Conservation (phyloP, 208 protist species). For the Trichomonas vaginalis region DNA sequence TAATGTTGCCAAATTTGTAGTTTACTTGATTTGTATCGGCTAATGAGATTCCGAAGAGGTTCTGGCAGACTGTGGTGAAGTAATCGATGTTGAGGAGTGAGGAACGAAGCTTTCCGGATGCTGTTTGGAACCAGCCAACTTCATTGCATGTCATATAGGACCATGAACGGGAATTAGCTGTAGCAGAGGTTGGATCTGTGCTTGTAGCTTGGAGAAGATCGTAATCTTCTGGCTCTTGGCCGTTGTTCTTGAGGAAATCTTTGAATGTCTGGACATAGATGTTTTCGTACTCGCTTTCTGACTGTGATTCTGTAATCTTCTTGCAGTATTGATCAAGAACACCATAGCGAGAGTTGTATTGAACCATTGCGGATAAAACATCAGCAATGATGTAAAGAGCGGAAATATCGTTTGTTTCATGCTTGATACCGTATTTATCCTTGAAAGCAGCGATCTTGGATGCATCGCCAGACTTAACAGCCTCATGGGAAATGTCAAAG, state of each 20-base stretch:
- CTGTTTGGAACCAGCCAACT: conserved; percentile 13
- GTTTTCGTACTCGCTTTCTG: not conserved
- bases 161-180: not conserved
- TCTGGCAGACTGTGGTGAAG: not conserved
- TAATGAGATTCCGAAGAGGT: not conserved
- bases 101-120: not conserved
- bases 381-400: not conserved
- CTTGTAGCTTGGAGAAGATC: not conserved
- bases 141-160: not conserved
- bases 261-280: not conserved
- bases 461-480: not conserved
- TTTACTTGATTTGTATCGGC: not conserved
- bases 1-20: not conserved
- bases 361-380: not conserved
- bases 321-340: not conserved
- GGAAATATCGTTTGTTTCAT: not conserved
- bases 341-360: not conserved
- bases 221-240: not conserved
- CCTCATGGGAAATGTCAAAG: not conserved
- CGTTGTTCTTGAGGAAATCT: not conserved
- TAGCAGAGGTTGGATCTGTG: not conserved
- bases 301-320: too few species aligned
- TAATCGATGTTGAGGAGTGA: not conserved
- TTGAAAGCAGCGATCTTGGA: not conserved
- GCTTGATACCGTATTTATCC: not conserved